Evolutionary conservation across 306 rosid species (phyloP), one percentile per base, ranked within the genome.

Genomic region (Corylus avellana): DNA sequence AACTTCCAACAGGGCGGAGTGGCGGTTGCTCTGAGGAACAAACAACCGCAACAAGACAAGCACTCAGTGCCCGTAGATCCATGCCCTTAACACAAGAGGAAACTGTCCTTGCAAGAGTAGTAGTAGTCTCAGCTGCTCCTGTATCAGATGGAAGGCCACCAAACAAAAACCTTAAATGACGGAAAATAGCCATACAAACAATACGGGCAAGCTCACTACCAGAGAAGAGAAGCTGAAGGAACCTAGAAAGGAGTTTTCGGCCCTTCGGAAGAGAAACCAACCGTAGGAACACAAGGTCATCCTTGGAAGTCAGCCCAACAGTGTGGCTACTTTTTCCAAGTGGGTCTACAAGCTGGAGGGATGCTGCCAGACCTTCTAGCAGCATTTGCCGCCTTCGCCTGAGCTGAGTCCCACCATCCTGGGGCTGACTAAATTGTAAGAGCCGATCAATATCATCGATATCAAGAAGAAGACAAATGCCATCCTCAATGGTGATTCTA

Each of bases 1-100:
- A 51, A 70, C 78, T 87, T 77, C 88, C 88, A 71, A 85, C n/a
- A 49, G 90, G 88, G 4, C 90, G 88, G 5, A 87, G 85, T 58
- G 90, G 90, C 37, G 90, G 90, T 74, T 85, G 90, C 83, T 87
- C 90, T 11, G 88, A 77, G 18, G 90, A 87, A 75, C 90, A 87
- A 77, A 87, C 90, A 58, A 87, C 88, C 64, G 90, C 90, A 22
- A 87, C 90, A 85, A 87, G 87, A 79, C 90, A 87, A 61, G 88
- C 87, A 80, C 90, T 85, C 32, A 87, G 90, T 49, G 88, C 79
- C 74, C 90, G 81, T 12, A 87, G 84, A 77, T 87, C 90, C 90
- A 87, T 87, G 55, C 83, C 88, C 59, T 47, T 76, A 14, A 82
- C 83, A 67, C 88, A 85, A 18, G 81, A 82, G 78, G 85, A 87